These are phyloP conservation scores for Pythium pyrilobum DNA, from an alignment of 352 stramenopile species.

Conservation along the genomic window DNA sequence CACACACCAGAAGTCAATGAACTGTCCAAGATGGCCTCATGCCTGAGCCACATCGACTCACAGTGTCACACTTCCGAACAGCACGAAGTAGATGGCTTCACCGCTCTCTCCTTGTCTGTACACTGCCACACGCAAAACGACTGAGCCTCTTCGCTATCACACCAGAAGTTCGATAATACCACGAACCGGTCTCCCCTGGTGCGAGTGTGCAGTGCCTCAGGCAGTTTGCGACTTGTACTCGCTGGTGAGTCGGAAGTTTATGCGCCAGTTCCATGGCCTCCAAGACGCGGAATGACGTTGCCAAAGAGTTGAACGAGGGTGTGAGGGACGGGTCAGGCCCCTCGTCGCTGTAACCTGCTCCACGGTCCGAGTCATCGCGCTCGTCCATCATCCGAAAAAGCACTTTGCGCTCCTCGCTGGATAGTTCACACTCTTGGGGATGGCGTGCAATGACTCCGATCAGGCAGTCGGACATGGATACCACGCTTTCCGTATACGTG, in stretches of 20 bases:
- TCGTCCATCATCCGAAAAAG: constrained; percentile 23
- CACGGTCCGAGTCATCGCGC: constrained; percentile 5
- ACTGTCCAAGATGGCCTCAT: no score
- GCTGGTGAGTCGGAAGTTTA: constrained; percentile 17
- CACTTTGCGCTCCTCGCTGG: constrained; percentile 12
- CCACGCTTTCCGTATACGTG: constrained; percentile 24
- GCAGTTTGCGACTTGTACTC: constrained; percentile 16
- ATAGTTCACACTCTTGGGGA: constrained; percentile 3
- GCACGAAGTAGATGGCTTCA: constrained; percentile 26
- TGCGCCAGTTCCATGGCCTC: constrained; percentile 23
- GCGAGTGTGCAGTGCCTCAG: constrained; percentile 22
- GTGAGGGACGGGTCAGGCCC: neutral
- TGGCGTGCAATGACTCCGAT: constrained; percentile 23
- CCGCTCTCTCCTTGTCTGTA: constrained; percentile 27
- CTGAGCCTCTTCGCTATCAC: no score
- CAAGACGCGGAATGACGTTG: constrained; percentile 22
- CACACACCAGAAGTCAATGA: no score
- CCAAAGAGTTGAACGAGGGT: constrained; percentile 15
- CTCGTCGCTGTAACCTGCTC: neutral
- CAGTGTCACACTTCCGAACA: constrained; percentile 28
- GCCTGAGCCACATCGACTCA: constrained; percentile 19
- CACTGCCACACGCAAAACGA: constrained; percentile 12
- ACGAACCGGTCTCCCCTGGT: constrained; percentile 18
- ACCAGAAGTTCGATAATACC: no score
- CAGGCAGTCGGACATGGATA: constrained; percentile 35